These are phyloP conservation scores for Cutaneotrichosporon arboriforme DNA, from an alignment of 1,284 basidiomycete species.

Conservation along the genomic window DNA sequence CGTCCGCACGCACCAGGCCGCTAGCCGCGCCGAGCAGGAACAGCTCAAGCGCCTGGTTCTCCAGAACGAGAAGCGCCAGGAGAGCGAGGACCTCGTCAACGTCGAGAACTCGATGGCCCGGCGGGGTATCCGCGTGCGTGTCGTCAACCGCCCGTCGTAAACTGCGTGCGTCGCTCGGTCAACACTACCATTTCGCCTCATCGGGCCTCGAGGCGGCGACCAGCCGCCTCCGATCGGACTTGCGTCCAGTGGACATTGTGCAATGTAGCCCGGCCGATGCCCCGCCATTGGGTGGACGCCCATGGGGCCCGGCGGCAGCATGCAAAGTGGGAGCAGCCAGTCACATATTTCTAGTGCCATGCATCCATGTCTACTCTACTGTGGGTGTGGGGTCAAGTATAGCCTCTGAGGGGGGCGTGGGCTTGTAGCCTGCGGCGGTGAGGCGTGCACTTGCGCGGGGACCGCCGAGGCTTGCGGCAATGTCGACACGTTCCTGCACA, in stretches of 20 bases:
- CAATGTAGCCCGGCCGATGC: too few species aligned
- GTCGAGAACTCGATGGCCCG: slow-evolving; percentile 33
- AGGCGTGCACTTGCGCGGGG: slow-evolving; percentile 7
- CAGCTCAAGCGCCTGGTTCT: slow-evolving; percentile 81
- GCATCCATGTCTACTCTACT: not conserved
- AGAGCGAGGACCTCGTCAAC: slow-evolving; percentile 16
- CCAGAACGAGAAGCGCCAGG: slow-evolving; percentile 50
- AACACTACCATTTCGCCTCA: too few species aligned
- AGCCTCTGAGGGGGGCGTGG: too few species aligned
- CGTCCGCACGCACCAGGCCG: slow-evolving; percentile 78
- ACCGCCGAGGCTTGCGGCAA: slow-evolving; percentile 1
- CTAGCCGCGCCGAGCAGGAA: slow-evolving; percentile 90
- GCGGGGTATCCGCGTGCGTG: slow-evolving; percentile 37
- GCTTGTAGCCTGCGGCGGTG: not conserved
- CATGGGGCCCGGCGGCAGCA: too few species aligned
- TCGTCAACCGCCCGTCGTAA: slow-evolving; percentile 10
- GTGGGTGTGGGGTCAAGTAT: too few species aligned
- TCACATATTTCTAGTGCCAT: not conserved
- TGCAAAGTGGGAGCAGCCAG: too few species aligned
- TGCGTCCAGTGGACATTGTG: too few species aligned
- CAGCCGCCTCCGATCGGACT: too few species aligned
- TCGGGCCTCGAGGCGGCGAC: too few species aligned
- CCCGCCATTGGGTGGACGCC: too few species aligned
- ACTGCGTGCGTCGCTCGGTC: too few species aligned
- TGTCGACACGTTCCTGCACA: not conserved